These are phyloP conservation scores for Paracamarosporium sp. DNA, from an alignment of 2,329 filamentous ascomycete species.

Conservation along the genomic window DNA sequence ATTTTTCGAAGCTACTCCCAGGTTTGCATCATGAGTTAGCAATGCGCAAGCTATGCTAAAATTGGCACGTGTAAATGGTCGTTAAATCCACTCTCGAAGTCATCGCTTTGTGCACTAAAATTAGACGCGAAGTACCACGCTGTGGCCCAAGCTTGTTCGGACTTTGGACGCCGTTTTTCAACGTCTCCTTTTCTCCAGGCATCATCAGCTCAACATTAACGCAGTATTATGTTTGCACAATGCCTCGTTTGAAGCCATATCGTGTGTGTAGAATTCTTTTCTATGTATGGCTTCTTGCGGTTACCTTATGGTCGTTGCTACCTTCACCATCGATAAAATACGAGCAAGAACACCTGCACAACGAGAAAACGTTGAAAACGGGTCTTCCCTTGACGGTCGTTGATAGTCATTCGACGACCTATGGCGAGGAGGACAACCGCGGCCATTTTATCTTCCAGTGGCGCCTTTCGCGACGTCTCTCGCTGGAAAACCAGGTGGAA, in stretches of 20 bases:
- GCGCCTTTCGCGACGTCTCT: not conserved
- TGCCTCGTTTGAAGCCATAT: constrained; percentile 14
- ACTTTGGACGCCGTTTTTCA: not conserved
- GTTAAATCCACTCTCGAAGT: not conserved
- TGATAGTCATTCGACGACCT: not conserved
- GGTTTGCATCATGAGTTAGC: too few species aligned
- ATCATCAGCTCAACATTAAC: not conserved
- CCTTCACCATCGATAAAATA: constrained; percentile 9
- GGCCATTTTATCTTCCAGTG: constrained; percentile 10
- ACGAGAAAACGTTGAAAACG: constrained; percentile 6
- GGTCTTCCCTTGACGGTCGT: constrained; percentile 9
- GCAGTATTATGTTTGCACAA: not conserved
- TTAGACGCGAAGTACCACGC: not conserved
- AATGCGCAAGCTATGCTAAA: too few species aligned
- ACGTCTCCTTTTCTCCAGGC: not conserved
- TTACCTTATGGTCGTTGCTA: constrained; percentile 10
- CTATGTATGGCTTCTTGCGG: constrained; percentile 12
- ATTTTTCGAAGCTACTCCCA: too few species aligned
- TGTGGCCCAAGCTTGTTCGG: not conserved
- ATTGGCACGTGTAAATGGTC: too few species aligned
- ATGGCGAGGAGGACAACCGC: not conserved
- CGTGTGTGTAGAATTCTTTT: constrained; percentile 1
- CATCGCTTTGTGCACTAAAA: not conserved
- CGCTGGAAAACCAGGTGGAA: not conserved
- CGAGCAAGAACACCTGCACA: constrained; percentile 8